Conservation (phyloP, 768 basidiomycete species). For the Lactarius akahatsu region DNA sequence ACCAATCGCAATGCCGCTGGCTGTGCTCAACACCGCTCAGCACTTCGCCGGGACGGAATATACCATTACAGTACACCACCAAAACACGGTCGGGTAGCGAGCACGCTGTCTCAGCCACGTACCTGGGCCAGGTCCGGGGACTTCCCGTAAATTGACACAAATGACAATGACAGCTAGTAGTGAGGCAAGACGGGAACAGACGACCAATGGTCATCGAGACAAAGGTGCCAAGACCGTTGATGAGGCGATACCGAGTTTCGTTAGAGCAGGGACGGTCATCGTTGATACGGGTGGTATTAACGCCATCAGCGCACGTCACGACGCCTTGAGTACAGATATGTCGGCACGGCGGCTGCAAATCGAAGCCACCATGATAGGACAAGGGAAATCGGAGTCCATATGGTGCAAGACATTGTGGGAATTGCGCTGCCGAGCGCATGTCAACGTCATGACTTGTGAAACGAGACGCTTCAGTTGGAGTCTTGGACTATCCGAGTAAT, state of each 20-base stretch:
- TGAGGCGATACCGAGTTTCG: not conserved
- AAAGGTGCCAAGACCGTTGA: not conserved
- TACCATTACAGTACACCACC: not conserved
- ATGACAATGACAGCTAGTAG: not conserved
- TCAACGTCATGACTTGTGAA: not conserved
- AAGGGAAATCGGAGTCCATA: not conserved
- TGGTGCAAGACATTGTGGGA: no score
- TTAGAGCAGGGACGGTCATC: not conserved
- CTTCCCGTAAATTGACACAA: not conserved
- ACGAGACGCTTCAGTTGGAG: no score
- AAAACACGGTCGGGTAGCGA: not conserved
- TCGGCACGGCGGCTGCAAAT: not conserved
- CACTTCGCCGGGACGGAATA: not conserved
- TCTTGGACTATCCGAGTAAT: no score
- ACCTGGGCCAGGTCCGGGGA: not conserved
- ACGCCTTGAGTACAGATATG: not conserved
- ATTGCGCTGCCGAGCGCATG: not conserved
- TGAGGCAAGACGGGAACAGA: not conserved
- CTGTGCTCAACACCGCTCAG: not conserved
- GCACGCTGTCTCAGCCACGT: not conserved
- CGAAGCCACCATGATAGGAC: not conserved
- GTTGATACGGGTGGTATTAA: no score
- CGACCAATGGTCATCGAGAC: not conserved
- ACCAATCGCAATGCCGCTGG: not conserved
- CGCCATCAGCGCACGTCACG: not conserved